A percentile compares a stretch with the other conserved stretches of the same genome.
Evolutionary conservation across 2,329 filamentous ascomycete genomes (phyloP).

Genomic region (Periglandula ipomoeae): DNA sequence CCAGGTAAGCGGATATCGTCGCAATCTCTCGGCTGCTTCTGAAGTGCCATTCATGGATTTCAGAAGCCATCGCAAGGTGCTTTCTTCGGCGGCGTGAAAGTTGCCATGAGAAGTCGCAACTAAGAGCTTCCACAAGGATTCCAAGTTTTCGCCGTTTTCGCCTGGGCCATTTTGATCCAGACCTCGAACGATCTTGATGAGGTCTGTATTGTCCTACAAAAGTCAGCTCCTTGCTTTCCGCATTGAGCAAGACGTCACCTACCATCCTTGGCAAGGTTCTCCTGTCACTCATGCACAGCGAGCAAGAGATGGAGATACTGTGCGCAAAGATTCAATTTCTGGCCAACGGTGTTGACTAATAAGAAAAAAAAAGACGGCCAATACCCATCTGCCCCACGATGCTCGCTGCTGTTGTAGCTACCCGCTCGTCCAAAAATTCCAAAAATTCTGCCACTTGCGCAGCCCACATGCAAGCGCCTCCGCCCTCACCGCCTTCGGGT

Average conservation of each 20-base stretch:
- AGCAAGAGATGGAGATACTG: background rate
- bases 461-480: slow-evolving; percentile 13
- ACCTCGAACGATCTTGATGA: slow-evolving; percentile 44
- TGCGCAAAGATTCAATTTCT: background rate
- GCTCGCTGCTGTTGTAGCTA: background rate
- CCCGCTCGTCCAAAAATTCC: slow-evolving; percentile 28
- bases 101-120: slow-evolving; percentile 29
- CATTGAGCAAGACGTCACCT: background rate
- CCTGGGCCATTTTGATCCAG: slow-evolving; percentile 43
- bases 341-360: background rate
- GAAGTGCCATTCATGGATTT: slow-evolving; percentile 46
- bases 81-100: slow-evolving; percentile 47
- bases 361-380: slow-evolving; percentile 3
- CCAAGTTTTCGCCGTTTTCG: slow-evolving; percentile 36
- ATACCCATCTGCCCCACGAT: slow-evolving; percentile 1
- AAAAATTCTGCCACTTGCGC: slow-evolving; percentile 33
- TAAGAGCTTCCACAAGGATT: slow-evolving; percentile 40
- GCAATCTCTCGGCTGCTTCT: slow-evolving; percentile 39
- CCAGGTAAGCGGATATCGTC: slow-evolving; percentile 51
- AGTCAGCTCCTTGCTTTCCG: background rate
- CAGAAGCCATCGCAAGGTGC: slow-evolving; percentile 53
- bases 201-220: slow-evolving; percentile 24
- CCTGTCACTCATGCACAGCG: background rate
- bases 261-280: slow-evolving; percentile 2
- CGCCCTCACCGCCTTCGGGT: slow-evolving; percentile 35